Evolutionary conservation across 495 filamentous ascomycete genomes (phyloP), one percentile per base, ranked within the genome.

Genomic region (Cudoniella acicularis): DNA sequence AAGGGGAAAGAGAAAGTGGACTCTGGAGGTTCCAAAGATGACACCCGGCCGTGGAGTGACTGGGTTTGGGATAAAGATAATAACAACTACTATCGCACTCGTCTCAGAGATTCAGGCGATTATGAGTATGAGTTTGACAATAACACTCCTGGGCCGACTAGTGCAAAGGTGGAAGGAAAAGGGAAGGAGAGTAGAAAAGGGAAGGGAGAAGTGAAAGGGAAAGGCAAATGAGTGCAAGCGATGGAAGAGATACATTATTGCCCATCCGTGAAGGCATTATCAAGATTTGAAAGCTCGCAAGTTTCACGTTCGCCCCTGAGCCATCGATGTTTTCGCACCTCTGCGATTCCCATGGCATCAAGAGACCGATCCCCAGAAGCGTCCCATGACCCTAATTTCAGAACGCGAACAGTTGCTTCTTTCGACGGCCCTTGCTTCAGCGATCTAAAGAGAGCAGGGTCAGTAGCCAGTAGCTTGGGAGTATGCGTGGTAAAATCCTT

Each of bases 391-490:
- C 23, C 43, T 30, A 27, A 30, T 1, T 9, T 26, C 36, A 57
- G 17, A 26, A 36, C 49, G 17, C 55, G 26, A 20, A 57, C 16
- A 25, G 46, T 57, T 30, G 43, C 43, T 54, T 57, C 55, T 57
- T 57, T 57, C 21, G 55, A 57, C 40, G 46, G 46, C 10, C 26
- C 45, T 20, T 24, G n/a, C 17, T 50, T 57, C 24, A 57, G 21
- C 1, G 22, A n/a, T 27, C 10, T 24, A 21, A 50, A 18, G 47
- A 11, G 23, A 49, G 23, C 23, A 4, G 1, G 21, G 41, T 40
- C 26, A 49, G 17, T 50, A 41, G 36, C 8, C 36, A 41, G 36
- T 8, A 41, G 8, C 8, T 41, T 9, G 36, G 36, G 9, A 41
- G 16, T 41, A 16, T 8, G 36, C 36, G 16, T 9, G 36, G 9